Conservation (phyloP, 257 asterid genomes). For the Lantana camara region DNA sequence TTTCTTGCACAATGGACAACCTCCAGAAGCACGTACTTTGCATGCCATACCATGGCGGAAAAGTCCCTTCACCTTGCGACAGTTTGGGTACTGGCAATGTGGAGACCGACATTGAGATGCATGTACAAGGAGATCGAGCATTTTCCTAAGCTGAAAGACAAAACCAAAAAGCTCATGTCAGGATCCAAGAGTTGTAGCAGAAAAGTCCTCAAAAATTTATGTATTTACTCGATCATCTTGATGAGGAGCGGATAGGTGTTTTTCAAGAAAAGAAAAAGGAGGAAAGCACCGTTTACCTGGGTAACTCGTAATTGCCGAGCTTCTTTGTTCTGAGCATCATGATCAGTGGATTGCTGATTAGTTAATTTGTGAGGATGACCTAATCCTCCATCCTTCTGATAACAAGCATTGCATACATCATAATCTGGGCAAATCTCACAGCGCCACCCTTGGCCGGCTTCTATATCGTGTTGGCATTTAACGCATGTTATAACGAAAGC, state of each 20-base stretch:
- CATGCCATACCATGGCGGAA: conserved; percentile 94
- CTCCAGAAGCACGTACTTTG: conserved; percentile 88
- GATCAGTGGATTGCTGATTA: conserved; percentile 75
- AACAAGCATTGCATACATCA: conserved; percentile 87
- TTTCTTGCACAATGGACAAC: conserved; percentile 87
- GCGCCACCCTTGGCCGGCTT: conserved; percentile 98
- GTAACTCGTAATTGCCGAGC: conserved; percentile 84
- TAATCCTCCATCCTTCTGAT: conserved; percentile 76
- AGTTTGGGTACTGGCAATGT: conserved; percentile 79
- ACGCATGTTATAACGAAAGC: conserved; percentile 79
- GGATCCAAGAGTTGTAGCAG: background rate
- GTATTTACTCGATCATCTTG: background rate
- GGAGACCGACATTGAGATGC: conserved; percentile 91
- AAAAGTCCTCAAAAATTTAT: background rate
- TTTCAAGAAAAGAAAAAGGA: background rate
- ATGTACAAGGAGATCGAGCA: conserved; percentile 97
- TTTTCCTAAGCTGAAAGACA: conserved; percentile 79
- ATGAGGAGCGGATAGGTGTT: no score
- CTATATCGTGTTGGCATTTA: conserved; percentile 78
- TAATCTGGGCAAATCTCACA: conserved; percentile 96
- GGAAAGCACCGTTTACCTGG: conserved; percentile 56
- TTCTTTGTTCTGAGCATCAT: conserved; percentile 90
- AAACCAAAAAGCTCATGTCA: conserved; percentile 26
- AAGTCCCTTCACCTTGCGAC: conserved; percentile 97
- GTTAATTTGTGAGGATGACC: conserved; percentile 91